phyloP scores from a whole-genome alignment of 2,329 filamentous ascomycete species.

The Colletotrichum lini region DNA sequence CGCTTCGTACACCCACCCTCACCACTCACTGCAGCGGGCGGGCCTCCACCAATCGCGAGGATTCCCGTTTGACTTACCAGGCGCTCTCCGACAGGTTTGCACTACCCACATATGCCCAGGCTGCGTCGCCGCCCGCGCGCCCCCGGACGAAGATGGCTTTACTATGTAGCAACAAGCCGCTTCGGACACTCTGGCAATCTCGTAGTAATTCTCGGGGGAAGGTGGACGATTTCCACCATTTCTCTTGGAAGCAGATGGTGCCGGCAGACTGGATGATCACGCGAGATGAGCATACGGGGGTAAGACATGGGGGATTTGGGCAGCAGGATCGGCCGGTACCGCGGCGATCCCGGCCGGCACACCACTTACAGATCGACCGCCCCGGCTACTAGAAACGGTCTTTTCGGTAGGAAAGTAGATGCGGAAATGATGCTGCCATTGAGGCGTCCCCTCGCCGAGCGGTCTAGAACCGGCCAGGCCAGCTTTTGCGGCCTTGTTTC shows the following conservation, averaged over 20 bases:
- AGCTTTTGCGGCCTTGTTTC: constrained; percentile 44
- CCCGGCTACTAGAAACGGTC: constrained; percentile 77
- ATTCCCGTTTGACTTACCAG: constrained; percentile 73
- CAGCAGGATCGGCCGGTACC: constrained; percentile 38
- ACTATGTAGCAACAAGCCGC: constrained; percentile 87
- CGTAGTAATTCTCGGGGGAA: constrained; percentile 82
- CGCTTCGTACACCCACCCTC: constrained; percentile 8
- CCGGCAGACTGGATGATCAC: constrained; percentile 72
- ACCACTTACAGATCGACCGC: constrained; percentile 69
- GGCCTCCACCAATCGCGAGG: constrained; percentile 43
- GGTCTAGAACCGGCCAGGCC: constrained; percentile 15
- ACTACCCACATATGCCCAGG: constrained; percentile 91
- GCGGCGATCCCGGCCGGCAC: constrained; percentile 27
- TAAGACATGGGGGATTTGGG: constrained; percentile 2
- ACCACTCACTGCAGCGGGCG: background rate
- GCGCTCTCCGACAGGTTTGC: constrained; percentile 95
- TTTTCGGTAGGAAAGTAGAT: constrained; percentile 85
- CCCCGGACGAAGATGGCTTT: constrained; percentile 75
- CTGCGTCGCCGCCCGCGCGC: constrained; percentile 47
- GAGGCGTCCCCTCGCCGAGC: constrained; percentile 30
- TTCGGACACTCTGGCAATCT: constrained; percentile 80
- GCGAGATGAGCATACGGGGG: constrained; percentile 32
- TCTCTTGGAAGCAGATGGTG: constrained; percentile 83
- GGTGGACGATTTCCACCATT: constrained; percentile 77
- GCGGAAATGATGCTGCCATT: constrained; percentile 68